These are phyloP conservation scores for Quercus rubra DNA, from an alignment of 306 rosid genomes.

Conservation along the genomic window DNA sequence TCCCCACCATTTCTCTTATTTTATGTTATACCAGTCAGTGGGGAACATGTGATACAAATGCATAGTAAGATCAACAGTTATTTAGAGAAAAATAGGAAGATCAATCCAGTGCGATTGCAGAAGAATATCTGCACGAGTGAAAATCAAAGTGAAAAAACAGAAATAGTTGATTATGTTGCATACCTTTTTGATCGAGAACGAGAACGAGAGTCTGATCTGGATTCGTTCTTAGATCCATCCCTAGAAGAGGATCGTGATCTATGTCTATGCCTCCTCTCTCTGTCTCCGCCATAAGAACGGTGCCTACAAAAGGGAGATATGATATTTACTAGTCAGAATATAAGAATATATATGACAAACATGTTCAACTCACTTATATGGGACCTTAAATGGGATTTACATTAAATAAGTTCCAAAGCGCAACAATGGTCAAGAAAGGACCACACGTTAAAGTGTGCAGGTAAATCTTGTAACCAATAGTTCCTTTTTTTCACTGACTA, in stretches of 20 bases:
- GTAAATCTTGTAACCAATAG: not conserved
- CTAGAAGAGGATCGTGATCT: slow-evolving; percentile 41
- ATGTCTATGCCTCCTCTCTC: slow-evolving; percentile 51
- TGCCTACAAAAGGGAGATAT: slow-evolving; percentile 33
- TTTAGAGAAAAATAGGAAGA: not conserved
- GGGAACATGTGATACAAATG: too few species aligned
- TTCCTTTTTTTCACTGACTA: too few species aligned
- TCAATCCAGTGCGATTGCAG: not conserved
- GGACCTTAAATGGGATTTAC: not conserved
- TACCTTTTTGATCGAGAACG: slow-evolving; percentile 55
- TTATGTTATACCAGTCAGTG: too few species aligned
- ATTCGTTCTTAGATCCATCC: slow-evolving; percentile 42
- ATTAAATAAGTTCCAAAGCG: not conserved
- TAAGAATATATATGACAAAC: not conserved
- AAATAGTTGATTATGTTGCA: too few species aligned
- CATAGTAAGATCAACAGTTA: too few species aligned
- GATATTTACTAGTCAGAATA: not conserved
- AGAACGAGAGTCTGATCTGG: slow-evolving; percentile 57
- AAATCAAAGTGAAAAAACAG: slow-evolving; percentile 5
- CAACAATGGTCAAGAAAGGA: not conserved
- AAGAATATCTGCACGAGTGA: slow-evolving; percentile 14
- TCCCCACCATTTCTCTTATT: too few species aligned
- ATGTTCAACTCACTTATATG: not conserved
- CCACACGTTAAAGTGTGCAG: not conserved
- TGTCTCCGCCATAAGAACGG: slow-evolving; percentile 39